A percentile compares a stretch with the other conserved stretches of the same genome.
These are phyloP conservation scores for Paecilomyces niveus DNA, from an alignment of 2,329 filamentous ascomycete species.

Conservation along the genomic window DNA sequence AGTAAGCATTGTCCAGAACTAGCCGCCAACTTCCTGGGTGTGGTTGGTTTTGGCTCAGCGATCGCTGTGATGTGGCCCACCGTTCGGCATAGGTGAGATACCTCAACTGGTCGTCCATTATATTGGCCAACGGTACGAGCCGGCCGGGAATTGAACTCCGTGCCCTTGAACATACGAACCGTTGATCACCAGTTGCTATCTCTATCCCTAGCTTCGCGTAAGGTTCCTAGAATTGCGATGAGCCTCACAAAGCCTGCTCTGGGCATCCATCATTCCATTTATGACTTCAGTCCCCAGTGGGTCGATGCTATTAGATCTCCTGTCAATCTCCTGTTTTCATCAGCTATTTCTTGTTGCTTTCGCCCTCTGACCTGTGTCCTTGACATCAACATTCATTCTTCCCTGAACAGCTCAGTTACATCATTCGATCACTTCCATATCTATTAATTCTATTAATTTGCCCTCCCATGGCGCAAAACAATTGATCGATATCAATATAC, in stretches of 20 bases:
- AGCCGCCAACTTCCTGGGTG: background rate
- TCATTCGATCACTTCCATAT: background rate
- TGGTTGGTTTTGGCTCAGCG: background rate
- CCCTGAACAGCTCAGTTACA: background rate
- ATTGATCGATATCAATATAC: background rate
- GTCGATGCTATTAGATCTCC: background rate
- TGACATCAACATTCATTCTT: background rate
- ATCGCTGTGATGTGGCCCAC: background rate
- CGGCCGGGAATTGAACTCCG: background rate
- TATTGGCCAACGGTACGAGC: background rate
- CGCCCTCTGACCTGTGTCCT: background rate
- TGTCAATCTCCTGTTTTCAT: background rate
- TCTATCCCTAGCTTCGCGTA: background rate
- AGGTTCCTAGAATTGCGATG: background rate
- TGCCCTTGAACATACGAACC: background rate
- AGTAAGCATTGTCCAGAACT: background rate
- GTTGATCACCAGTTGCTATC: background rate
- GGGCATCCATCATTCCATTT: background rate
- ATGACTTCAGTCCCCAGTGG: background rate
- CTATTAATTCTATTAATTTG: background rate
- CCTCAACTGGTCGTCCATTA: background rate
- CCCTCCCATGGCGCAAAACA: background rate
- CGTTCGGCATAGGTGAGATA: background rate
- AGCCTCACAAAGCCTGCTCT: background rate
- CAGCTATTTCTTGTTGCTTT: background rate